Evolutionary conservation across 805 yeast species (phyloP), one percentile per base, ranked within the genome.

Genomic region (Candida railenensis): DNA sequence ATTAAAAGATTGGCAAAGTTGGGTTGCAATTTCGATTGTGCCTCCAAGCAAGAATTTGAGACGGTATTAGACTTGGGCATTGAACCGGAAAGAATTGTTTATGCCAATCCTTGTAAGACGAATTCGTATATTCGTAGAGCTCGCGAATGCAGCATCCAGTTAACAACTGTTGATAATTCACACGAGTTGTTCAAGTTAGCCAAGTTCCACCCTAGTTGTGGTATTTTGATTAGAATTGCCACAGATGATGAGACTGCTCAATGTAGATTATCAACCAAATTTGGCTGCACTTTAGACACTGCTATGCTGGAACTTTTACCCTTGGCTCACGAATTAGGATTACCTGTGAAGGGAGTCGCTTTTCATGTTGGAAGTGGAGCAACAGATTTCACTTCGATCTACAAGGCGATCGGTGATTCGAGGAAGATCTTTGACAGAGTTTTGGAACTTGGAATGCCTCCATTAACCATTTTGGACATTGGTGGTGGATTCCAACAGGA

Each of bases 351-450:
- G 14, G 99, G 99, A 44, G 91, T 91, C 32, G 90, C 96, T 3
- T 92, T 92, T 78, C 99, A 92, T 63, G 88, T 91, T 49, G 99
- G 99, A 1, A 88, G 96, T 1, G 98, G 97, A 30, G 92, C 96
- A 12, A 78, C 78, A 43, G 94, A 89, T 61, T 78, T 82, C 46
- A 63, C 70, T 37, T 77, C 92, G 2, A 77, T 88, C 53, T 73
- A 73, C 47, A 78, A 79, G 50, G 96, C 97, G 0, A 80, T 89
- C 34, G 62, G 68, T 44, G 96, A 89, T 59, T 79, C 96, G 1
- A 78, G 81, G 43, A 47, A 53, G 7, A 80, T 91, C 2, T 92
- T 91, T 58, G 85, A 84, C 45, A 59, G 55, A 3, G 85, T 84
- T 3, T 69, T 76, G 46, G 48, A 58, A 8, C 70, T 88, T 77